These are phyloP conservation scores for Exidia glandulosa DNA, from an alignment of 768 basidiomycete genomes.

Conservation along the genomic window DNA sequence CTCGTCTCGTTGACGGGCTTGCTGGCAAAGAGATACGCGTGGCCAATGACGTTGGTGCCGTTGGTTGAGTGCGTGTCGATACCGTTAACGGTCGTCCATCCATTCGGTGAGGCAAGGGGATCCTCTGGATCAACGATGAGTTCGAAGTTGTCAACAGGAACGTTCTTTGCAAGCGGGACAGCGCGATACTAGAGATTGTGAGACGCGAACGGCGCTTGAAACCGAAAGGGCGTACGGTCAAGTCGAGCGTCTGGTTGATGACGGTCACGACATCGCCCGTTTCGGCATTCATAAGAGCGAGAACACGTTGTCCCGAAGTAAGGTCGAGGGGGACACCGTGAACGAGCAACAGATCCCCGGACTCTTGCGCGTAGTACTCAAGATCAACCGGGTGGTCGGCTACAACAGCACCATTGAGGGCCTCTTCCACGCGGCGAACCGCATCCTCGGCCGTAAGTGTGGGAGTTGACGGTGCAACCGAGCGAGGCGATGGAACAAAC, in stretches of 20 bases:
- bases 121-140: slow-evolving; percentile 44
- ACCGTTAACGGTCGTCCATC: slow-evolving; percentile 37
- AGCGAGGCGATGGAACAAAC: slow-evolving; percentile 27
- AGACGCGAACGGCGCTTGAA: neutral
- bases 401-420: slow-evolving; percentile 26
- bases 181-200: slow-evolving; percentile 21
- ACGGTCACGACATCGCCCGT: slow-evolving; percentile 40
- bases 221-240: slow-evolving; percentile 21
- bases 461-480: slow-evolving; percentile 27
- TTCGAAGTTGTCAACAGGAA: slow-evolving; percentile 37
- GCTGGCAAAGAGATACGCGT: slow-evolving; percentile 14
- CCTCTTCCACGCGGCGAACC: slow-evolving; percentile 28
- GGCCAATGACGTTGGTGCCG: slow-evolving; percentile 32
- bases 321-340: slow-evolving; percentile 34
- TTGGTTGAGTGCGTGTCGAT: slow-evolving; percentile 24
- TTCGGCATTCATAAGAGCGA: slow-evolving; percentile 49
- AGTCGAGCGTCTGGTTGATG: slow-evolving; percentile 39
- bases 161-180: slow-evolving; percentile 40
- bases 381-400: slow-evolving; percentile 28
- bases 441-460: slow-evolving; percentile 24
- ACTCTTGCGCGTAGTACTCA: slow-evolving; percentile 30
- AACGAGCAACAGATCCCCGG: slow-evolving; percentile 27
- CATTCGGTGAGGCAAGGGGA: slow-evolving; percentile 38
- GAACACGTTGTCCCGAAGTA: slow-evolving; percentile 35
- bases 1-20: slow-evolving; percentile 27